Conservation (phyloP, 73 alveolate genomes). For the Uronychia binucleata region DNA sequence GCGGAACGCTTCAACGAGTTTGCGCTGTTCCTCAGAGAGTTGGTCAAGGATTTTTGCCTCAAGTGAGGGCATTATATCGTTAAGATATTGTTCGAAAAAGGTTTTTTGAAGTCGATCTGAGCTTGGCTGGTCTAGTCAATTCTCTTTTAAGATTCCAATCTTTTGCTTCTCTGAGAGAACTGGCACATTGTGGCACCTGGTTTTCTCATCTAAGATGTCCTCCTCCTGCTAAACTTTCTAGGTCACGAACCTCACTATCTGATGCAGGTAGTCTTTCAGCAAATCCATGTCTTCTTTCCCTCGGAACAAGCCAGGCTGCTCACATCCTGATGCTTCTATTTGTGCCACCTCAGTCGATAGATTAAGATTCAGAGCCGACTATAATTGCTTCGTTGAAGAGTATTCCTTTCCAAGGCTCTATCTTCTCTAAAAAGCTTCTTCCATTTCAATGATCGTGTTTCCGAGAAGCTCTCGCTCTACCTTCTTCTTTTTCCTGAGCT, state of each 20-base stretch:
- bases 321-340: conserved; percentile 12
- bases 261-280: conserved; percentile 9
- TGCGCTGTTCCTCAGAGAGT: background rate
- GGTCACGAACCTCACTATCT: background rate
- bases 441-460: background rate
- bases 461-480: background rate
- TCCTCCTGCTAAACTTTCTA: background rate
- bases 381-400: conserved; percentile 6
- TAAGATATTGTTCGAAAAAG: background rate
- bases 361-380: no score
- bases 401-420: conserved; percentile 16
- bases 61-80: conserved; percentile 1
- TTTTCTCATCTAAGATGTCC: background rate
- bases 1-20: conserved; percentile 19
- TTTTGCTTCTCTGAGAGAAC: no score
- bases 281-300: background rate
- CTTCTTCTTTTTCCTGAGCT: background rate
- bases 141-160: no score
- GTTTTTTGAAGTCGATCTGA: background rate
- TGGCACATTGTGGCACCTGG: no score
- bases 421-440: background rate
- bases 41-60: background rate
- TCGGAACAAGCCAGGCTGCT: conserved; percentile 7
- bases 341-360: conserved; percentile 12
- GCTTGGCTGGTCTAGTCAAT: no score